Base-by-base conservation (phyloP, 257 asterid genomes). In the Forsythia viridissima region DNA sequence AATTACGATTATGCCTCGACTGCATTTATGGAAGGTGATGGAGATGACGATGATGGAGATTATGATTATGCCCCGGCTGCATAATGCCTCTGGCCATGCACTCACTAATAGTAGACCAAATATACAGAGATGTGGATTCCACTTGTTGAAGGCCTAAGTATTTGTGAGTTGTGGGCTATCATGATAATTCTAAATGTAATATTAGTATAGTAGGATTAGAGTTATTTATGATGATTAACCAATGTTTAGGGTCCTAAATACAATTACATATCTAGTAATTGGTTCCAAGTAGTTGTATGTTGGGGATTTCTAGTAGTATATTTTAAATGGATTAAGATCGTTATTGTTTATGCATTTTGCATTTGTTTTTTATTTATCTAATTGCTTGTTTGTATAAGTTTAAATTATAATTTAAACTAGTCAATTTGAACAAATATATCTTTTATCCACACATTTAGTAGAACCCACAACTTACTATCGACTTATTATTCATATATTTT, bases 41-140 rank as follows among this genome's bases (percentile, higher is more conserved):
- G 70, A 7, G 70, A 63, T 9, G 70, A 59, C 1, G 68, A 61
- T 8, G 68, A 61, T 9, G 68, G 68, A 21, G 68, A 61, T 61
- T 61, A 61, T 61, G 68, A 61, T 63, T 63, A 63, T 21, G 38
- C 70, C 8, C 70, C 70, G 15, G 70, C 70, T 63, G 70, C 70
- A 11, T 63, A 63, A 30, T 0, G n/a, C 70, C 8, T 9, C 4
- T 21, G 70, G 37, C 8, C 16, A 15, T 30, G 3, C 3, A 24
- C 36, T 21, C 37, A 21, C 38, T 24, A 30, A 4, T 63, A 63
- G 39, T 24, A 24, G 39, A 3, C 70, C 40, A 63, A 9, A 21
- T 63, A 63, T 11, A 10, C 3, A 21, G 34, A 51, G 37, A 63
- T 15, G 40, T 63, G 40, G 40, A 63, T 63, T 11, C 39, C 7